Percentiles rank a stretch among this genome's conserved stretches.
These are phyloP conservation scores for Cubamyces sp. DNA, from an alignment of 768 basidiomycete species.

Conservation along the genomic window DNA sequence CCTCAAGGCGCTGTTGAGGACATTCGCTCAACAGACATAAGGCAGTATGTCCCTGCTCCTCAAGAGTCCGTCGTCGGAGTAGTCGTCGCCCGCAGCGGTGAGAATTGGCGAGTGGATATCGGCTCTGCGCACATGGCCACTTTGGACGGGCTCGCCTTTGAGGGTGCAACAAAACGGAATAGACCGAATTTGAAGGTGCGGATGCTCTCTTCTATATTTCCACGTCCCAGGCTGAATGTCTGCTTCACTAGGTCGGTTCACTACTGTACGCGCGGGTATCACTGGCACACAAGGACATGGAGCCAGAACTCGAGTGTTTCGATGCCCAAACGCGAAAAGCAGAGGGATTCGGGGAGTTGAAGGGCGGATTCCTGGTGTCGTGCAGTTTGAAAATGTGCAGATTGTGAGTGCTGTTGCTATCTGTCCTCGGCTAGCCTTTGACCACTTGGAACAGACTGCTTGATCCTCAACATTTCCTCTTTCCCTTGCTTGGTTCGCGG, in stretches of 20 bases:
- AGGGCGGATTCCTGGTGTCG: constrained; percentile 80
- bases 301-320: constrained; percentile 96
- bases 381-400: constrained; percentile 88
- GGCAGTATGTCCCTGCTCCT: constrained; percentile 86
- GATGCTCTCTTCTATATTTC: background rate
- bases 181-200: constrained; percentile 89
- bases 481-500: constrained; percentile 76
- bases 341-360: constrained; percentile 92
- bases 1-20: background rate
- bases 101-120: constrained; percentile 93
- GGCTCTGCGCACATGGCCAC: constrained; percentile 85
- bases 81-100: constrained; percentile 78
- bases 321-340: constrained; percentile 91
- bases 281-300: constrained; percentile 95
- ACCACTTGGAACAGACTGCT: constrained; percentile 57
- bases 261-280: constrained; percentile 92
- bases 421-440: background rate
- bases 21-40: constrained; percentile 6
- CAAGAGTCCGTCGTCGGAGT: constrained; percentile 91
- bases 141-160: constrained; percentile 91
- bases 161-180: constrained; percentile 93
- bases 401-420: constrained; percentile 58
- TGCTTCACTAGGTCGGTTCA: constrained; percentile 71
- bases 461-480: constrained; percentile 78
- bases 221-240: background rate